Evolutionary conservation across 2,329 filamentous ascomycete genomes (phyloP), one percentile per base, ranked within the genome.

Genomic region (Sarocladium oryzae): DNA sequence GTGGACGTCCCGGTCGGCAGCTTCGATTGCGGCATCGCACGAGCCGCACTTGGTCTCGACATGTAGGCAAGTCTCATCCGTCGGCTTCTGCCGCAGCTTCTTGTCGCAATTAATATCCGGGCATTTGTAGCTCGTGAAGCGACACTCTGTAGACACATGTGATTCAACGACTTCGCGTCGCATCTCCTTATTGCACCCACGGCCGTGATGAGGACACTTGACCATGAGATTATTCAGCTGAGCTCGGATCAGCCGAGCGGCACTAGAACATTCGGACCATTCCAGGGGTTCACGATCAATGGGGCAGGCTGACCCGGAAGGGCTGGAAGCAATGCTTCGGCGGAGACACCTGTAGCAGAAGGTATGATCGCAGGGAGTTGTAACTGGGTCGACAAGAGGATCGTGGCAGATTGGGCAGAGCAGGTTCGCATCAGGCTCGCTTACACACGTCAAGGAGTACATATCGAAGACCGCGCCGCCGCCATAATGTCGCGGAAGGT

Each of bases 291-390:
- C 70, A n/a, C 81, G 73, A 61, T 84, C 81, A 52, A 84, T 75
- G 2, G 81, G 81, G 53, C 81, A 85, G 30, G 70, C 64, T 2
- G 65, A 64, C 4, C 68, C 67, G 1, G 68, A 66, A 6, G 68
- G 68, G 38, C 68, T 70, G 2, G 66, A 68, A 10, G 66, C 60
- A 43, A 70, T 69, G 57, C 68, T 69, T 28, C 68, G 61, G 24
- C 68, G 67, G 49, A 85, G 68, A 59, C 82, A 86, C 4, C 70
- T 69, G 49, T 75, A 74, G 59, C 82, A 86, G 61, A 86, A 86
- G 11, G 80, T 82, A 61, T 86, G 82, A 53, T 83, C 78, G 64
- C 82, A 86, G 7, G 69, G 68, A 1, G 81, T 84, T 37, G 81
- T 82, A 45, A 82, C 71, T 0, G 82, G 81, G 13, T 77, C 71